phyloP scores from a whole-genome alignment of 805 yeast genomes.

The Ogataea glucozyma region DNA sequence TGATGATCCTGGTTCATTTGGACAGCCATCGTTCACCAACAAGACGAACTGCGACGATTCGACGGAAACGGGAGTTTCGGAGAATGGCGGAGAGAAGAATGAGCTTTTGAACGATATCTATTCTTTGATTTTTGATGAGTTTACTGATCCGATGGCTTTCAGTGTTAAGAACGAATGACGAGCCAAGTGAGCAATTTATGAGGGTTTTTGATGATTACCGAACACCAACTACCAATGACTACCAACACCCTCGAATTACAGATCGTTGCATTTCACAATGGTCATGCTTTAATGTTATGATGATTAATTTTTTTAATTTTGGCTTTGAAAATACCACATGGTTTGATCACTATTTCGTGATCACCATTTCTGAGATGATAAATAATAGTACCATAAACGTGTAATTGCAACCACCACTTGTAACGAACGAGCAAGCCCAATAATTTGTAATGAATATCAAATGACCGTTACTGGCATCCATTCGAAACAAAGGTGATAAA shows the following conservation, averaged over 20 bases:
- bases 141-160: conserved; percentile 39
- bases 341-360: neutral
- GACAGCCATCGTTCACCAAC: conserved; percentile 1
- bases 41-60: too few species aligned
- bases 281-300: too few species aligned
- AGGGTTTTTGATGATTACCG: neutral
- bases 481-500: too few species aligned
- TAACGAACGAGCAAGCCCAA: too few species aligned
- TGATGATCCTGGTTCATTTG: neutral
- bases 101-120: conserved; percentile 44
- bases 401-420: too few species aligned
- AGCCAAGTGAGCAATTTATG: neutral
- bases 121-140: conserved; percentile 47
- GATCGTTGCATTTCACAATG: too few species aligned
- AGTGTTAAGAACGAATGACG: conserved; percentile 17
- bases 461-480: too few species aligned
- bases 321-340: neutral
- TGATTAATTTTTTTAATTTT: neutral
- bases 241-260: too few species aligned
- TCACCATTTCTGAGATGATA: conserved; percentile 5
- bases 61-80: too few species aligned
- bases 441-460: too few species aligned
- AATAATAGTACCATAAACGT: too few species aligned
- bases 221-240: too few species aligned
- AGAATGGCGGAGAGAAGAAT: conserved; percentile 19